Evolutionary conservation across 2,329 filamentous ascomycete genomes (phyloP), one percentile per base, ranked within the genome.

Genomic region (Trichophyton mentagrophytes): DNA sequence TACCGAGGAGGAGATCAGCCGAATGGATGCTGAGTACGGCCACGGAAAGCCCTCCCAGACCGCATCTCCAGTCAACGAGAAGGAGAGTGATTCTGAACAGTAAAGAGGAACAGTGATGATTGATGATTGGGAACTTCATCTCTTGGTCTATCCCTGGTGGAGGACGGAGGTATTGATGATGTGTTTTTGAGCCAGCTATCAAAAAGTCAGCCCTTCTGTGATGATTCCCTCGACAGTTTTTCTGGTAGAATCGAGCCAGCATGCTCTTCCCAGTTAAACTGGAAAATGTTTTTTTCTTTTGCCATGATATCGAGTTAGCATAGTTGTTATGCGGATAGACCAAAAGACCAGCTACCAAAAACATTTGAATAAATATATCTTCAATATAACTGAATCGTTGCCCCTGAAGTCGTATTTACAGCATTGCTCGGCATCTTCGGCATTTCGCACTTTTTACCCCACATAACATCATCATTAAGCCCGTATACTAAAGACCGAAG

Each of bases 1-100:
- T 11, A 56, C 33, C 33, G 33, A 40, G 30, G 59, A 60, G 15
- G 46, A 60, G 22, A 60, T 60, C 47, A 56, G 51, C 51, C 27
- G 30, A 17, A 55, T 55, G 51, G 51, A 55, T 36, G 51, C 13
- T 1, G 51, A 55, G 11, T 55, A 55, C 33, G 51, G 51, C 17
- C 51, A 20, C 20, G 15, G n/a, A 22, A 55, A 55, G 27, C 6
- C 11, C 27, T 30, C 51, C 1, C 27, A 36, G 13, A 55, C 13
- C 11, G 51, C 15, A 8, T 33, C 51, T 17, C 51, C 51, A 3
- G 15, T 27, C 8, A 36, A 36, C n/a, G 51, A 55, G 51, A 55
- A 55, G 51, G 27, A 13, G 13, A 55, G n/a, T 17, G 51, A 36
- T 33, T n/a, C 30, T 15, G 46, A 51, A 3, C 51, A 33, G 17